phyloP scores from a whole-genome alignment of 164 flowering plant species.

The Macadamia integrifolia region DNA sequence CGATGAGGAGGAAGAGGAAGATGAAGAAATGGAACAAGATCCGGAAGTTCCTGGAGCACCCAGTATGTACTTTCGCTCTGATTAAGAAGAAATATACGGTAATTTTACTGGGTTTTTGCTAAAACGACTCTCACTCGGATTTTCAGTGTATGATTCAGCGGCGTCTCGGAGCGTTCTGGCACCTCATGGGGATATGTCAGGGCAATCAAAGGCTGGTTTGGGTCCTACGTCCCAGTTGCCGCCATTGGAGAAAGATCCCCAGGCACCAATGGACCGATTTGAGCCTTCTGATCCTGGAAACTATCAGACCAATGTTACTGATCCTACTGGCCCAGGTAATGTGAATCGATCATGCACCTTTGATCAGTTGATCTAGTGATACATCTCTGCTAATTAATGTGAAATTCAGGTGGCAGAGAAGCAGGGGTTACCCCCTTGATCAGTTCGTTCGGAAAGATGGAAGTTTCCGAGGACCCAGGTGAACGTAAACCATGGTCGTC shows the following conservation, averaged over 20 bases:
- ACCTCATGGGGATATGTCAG: background rate
- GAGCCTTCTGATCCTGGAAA: background rate
- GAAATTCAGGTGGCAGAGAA: constrained; percentile 35
- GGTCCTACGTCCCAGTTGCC: background rate
- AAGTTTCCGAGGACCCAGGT: constrained; percentile 17
- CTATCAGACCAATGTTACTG: constrained; percentile 4
- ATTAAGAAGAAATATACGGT: too few relatives aligned
- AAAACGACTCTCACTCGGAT: background rate
- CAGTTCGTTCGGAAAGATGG: constrained; percentile 32
- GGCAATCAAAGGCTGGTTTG: background rate
- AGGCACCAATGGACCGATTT: background rate
- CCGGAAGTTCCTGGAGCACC: background rate
- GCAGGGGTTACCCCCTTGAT: constrained; percentile 28
- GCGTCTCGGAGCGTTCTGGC: background rate
- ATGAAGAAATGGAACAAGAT: background rate
- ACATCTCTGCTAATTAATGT: background rate
- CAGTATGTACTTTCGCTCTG: background rate
- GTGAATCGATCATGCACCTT: too few relatives aligned
- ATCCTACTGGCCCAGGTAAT: constrained; percentile 2
- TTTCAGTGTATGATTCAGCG: background rate
- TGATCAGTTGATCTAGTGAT: too few relatives aligned
- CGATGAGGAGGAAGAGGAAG: constrained; percentile 15
- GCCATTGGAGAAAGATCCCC: background rate
- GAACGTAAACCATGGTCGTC: constrained; percentile 3
- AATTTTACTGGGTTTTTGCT: too few relatives aligned